Base-by-base conservation (phyloP, 2,329 filamentous ascomycete genomes). In the Pseudopyricularia cyperi region DNA sequence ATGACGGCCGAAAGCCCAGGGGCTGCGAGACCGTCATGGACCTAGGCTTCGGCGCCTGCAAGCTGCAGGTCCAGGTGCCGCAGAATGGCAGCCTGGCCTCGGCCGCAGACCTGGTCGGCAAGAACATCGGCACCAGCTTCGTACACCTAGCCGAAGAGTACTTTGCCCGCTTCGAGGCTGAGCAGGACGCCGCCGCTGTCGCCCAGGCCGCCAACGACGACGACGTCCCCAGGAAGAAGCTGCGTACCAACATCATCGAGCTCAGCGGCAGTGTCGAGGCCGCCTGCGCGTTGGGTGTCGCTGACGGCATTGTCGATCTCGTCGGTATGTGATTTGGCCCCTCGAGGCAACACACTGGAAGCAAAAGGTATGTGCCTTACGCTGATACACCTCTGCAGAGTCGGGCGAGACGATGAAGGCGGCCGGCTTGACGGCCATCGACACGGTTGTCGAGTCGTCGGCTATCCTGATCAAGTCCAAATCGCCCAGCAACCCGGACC, bases 381-480 rank as follows among this genome's bases (percentile, higher is more conserved):
- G 35, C 11, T 51, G 26, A 28, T n/a, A 12, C 9, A 17, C 3
- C 5, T 60, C 47, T 49, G 19, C 59, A 93, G 91, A 98, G 74
- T 97, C 93, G 19, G 93, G 93, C 53, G 91, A 97, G 70, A 98
- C 93, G 0, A 98, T 98, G 93, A 86, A 87, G 63, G 93, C 91
- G 19, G 91, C 91, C 44, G 93, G 93, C 24, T 77, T 98, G 50
- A 90, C 89, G 70, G 85, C 91, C 53, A 96, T 97, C 60, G 89
- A 93, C 60, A 98, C 93, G 2, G 89, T 98, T 26, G 78, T 96
- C 50, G 83, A 89, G 53, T 90, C 86, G 52, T 87, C 85, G 17
- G 90, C 93, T 32, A 85, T 96, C 48, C 78, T 98, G 54, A 90
- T 98, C 74, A 91, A 91, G 72, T 95, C 89, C 42, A 89, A 84